Evolutionary conservation across 2,329 filamentous ascomycete species (phyloP), one percentile per base, ranked within the genome.

Genomic region (Cladosporium halotolerans): DNA sequence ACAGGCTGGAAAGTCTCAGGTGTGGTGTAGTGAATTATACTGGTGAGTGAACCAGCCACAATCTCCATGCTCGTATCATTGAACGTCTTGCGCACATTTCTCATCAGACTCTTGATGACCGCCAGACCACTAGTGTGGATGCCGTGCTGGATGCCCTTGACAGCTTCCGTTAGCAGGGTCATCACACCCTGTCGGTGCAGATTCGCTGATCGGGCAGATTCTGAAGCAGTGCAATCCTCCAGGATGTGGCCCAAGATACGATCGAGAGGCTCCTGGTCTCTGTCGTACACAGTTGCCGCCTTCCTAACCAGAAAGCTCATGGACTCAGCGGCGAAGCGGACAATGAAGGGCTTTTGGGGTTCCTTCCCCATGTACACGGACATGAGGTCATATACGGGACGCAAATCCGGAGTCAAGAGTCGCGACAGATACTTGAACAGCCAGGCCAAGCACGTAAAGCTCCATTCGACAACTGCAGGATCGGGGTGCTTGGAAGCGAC

Each of bases 371-470:
- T 80, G 49, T 97, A 79, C 3, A 90, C 86, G 0, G 87, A 81
- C 75, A 99, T 83, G 49, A 93, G 82, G 64, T 89, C 81, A 66
- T 89, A 91, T 2, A 95, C 85, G 44, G 92, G 89, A 57, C 88
- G 79, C 58, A 99, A 73, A 66, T 99, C 88, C 3, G 89, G 86
- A 0, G 93, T 87, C 18, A 99, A 73, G 0, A 97, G 79, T 58
- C 89, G 84, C 2, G 90, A 95, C 4, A 99, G 80, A 66, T 97
- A 97, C 68, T 99, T 99, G 80, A 99, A 96, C 39, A 97, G 77
- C 77, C 95, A 99, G 43, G 93, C 90, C 53, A 99, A 77, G 62
- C 89, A 91, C 10, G 86, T 89, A 72, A 99, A 99, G 47, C 89
- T 92, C 91, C 92, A 97, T 73, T 99, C 93, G 47, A 97, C 88